These are phyloP conservation scores for Kodamaea laetipori DNA, from an alignment of 805 yeast species.

Conservation along the genomic window DNA sequence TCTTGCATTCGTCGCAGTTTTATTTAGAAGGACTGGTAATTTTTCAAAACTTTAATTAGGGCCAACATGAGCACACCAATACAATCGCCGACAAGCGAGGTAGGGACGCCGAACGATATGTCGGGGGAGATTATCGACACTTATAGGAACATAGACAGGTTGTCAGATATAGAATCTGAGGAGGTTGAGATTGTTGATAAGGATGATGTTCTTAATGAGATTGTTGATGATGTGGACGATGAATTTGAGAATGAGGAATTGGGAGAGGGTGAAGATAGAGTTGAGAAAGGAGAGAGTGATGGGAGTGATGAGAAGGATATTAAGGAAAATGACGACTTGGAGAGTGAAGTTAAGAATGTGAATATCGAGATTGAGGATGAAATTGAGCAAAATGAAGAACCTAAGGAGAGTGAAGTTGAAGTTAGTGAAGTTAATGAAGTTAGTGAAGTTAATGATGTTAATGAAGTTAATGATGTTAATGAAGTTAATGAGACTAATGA, in stretches of 20 bases:
- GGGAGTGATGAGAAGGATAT: not conserved
- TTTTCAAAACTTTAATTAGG: not conserved
- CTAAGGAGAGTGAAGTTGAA: not conserved
- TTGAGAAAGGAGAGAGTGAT: not conserved
- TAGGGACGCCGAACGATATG: constrained; percentile 10
- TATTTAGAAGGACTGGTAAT: too few species aligned
- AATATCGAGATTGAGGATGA: too few species aligned
- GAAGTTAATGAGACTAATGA: not conserved
- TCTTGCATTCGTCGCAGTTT: too few species aligned
- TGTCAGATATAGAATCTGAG: constrained; percentile 2
- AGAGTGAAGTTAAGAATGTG: too few species aligned
- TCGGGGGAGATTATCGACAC: constrained; percentile 11
- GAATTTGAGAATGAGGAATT: not conserved
- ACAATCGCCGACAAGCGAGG: constrained; percentile 4
- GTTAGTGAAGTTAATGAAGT: not conserved
- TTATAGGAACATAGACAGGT: constrained; percentile 1
- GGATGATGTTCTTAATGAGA: constrained; percentile 2
- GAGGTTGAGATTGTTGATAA: not conserved
- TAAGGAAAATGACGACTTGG: too few species aligned
- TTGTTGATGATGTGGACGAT: constrained; percentile 1
- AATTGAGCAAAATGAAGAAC: not conserved
- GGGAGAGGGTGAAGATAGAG: not conserved
- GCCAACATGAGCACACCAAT: constrained; percentile 7
- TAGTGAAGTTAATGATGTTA: not conserved
- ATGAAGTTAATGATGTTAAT: not conserved